Conservation (phyloP, 345 rosid genomes). For the Pseudoturritis turrita region DNA sequence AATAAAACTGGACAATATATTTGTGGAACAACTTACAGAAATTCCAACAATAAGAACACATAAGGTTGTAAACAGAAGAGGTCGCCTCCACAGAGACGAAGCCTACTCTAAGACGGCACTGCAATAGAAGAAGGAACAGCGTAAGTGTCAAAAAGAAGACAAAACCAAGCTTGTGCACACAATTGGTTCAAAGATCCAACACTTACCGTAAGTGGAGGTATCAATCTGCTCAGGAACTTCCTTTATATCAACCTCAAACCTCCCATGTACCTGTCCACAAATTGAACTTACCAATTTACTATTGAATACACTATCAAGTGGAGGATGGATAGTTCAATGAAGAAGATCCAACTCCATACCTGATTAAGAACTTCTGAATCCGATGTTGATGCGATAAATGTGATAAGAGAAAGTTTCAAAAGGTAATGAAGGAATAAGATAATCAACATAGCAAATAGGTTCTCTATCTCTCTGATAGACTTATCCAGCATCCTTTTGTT, state of each 20-base stretch:
- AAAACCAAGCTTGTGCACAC: background rate
- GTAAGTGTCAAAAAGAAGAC: background rate
- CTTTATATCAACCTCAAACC: conserved; percentile 95
- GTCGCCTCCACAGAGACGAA: background rate
- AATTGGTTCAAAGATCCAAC: background rate
- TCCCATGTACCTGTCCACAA: conserved; percentile 68
- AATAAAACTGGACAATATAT: too few species aligned
- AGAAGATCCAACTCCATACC: conserved; percentile 36
- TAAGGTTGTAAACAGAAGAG: background rate
- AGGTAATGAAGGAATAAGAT: too few species aligned
- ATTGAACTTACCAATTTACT: background rate
- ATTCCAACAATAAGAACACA: too few species aligned
- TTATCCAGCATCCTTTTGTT: too few species aligned
- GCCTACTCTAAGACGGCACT: conserved; percentile 24
- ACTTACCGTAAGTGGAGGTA: conserved; percentile 87
- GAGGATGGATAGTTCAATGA: too few species aligned
- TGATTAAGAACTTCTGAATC: conserved; percentile 93
- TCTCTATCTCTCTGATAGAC: too few species aligned
- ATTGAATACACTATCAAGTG: background rate
- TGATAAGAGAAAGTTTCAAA: too few species aligned
- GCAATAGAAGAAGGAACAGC: background rate
- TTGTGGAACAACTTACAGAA: too few species aligned
- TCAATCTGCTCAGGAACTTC: conserved; percentile 97
- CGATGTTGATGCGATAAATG: conserved; percentile 86
- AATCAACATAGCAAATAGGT: too few species aligned